Conservation (phyloP, 108 stramenopile genomes). For the Skeletonema potamos region DNA sequence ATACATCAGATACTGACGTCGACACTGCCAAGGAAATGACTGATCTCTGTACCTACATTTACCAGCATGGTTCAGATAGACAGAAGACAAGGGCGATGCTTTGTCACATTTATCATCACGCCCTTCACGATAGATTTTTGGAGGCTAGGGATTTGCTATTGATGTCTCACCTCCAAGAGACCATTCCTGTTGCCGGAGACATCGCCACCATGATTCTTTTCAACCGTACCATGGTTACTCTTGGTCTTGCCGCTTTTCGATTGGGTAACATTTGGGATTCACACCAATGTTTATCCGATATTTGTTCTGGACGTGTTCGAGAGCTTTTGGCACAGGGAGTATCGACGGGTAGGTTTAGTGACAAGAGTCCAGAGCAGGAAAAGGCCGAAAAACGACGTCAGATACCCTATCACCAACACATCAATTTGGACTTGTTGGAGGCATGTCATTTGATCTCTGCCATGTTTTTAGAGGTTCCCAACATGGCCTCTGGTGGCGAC, state of each 20-base stretch:
- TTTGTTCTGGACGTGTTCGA: slow-evolving; percentile 88
- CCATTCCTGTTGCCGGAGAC: slow-evolving; percentile 68
- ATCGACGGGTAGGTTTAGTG: slow-evolving; percentile 70
- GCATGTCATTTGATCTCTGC: slow-evolving; percentile 95
- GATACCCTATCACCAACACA: slow-evolving; percentile 94
- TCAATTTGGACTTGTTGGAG: slow-evolving; percentile 96
- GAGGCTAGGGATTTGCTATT: slow-evolving; percentile 96
- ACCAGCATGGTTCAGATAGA: slow-evolving; percentile 88
- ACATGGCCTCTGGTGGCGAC: slow-evolving; percentile 82
- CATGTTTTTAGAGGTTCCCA: slow-evolving; percentile 98
- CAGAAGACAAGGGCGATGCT: slow-evolving; percentile 92
- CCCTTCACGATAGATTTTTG: slow-evolving; percentile 95
- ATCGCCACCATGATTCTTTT: slow-evolving; percentile 95
- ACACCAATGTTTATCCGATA: slow-evolving; percentile 92
- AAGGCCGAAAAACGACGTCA: slow-evolving; percentile 97
- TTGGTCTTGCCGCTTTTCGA: slow-evolving; percentile 98
- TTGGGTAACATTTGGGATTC: slow-evolving; percentile 92
- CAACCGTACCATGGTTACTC: slow-evolving; percentile 96
- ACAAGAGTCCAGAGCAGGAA: slow-evolving; percentile 94
- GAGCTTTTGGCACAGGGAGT: slow-evolving; percentile 97
- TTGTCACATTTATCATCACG: slow-evolving; percentile 96
- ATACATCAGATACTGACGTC: background rate
- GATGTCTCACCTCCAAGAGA: slow-evolving; percentile 96
- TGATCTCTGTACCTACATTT: slow-evolving; percentile 88
- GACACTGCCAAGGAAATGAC: slow-evolving; percentile 51